phyloP scores from a whole-genome alignment of 768 basidiomycete genomes.

The Boletus edulis region DNA sequence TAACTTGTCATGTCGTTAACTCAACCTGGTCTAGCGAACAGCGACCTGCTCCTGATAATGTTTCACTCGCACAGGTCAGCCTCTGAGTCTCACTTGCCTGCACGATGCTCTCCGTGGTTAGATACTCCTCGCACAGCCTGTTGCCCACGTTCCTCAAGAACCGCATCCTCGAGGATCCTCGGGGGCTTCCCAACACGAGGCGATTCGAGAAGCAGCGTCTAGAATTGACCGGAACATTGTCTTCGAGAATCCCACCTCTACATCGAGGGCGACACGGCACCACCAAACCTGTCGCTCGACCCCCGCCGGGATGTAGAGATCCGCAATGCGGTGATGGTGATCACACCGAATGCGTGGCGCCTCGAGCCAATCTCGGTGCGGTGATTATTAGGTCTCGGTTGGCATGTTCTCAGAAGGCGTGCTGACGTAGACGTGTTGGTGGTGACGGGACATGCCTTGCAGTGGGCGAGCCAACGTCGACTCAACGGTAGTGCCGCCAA shows the following conservation, averaged over 20 bases:
- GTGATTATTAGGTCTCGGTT: background rate
- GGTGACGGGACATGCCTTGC: no score
- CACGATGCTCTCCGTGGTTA: background rate
- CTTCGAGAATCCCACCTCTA: constrained; percentile 41
- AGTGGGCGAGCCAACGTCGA: background rate
- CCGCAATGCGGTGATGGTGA: constrained; percentile 28
- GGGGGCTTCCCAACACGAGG: constrained; percentile 8
- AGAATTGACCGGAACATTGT: constrained; percentile 38
- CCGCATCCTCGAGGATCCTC: constrained; percentile 33
- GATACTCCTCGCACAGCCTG: constrained; percentile 15
- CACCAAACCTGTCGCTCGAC: constrained; percentile 23
- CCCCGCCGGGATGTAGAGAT: constrained; percentile 21
- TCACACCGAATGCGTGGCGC: constrained; percentile 49
- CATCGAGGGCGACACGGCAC: constrained; percentile 28
- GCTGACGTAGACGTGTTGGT: no score
- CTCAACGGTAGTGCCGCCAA: no score
- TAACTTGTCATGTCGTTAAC: no score
- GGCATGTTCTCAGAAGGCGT: constrained; percentile 18
- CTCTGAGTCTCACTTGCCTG: no score
- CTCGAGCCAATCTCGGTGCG: background rate
- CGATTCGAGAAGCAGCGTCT: constrained; percentile 1
- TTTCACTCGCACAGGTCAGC: constrained; percentile 23
- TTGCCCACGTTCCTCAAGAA: constrained; percentile 39
- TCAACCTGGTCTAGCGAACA: no score
- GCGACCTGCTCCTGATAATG: no score